Conservation (phyloP, 805 yeast species). For the Hanseniaspora lindneri region DNA sequence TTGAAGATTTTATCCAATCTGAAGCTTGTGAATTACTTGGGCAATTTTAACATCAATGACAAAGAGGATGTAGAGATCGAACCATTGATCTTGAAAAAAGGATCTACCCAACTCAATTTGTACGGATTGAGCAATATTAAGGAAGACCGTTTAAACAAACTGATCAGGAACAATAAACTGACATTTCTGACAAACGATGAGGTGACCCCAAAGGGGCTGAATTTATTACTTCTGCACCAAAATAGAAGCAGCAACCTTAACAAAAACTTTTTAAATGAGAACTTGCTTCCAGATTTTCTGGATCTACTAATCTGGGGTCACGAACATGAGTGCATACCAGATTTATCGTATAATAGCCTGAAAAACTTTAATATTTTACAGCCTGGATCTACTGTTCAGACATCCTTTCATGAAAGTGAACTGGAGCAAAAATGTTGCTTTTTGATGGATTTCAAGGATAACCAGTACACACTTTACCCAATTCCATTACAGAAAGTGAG, state of each 20-base stretch:
- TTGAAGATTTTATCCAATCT: slow-evolving; percentile 70
- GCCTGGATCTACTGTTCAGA: slow-evolving; percentile 90
- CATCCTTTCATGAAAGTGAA: slow-evolving; percentile 79
- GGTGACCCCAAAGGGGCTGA: slow-evolving; percentile 4
- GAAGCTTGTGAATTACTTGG: slow-evolving; percentile 83
- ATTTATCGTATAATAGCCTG: slow-evolving; percentile 41
- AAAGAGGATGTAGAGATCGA: slow-evolving; percentile 60
- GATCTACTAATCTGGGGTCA: slow-evolving; percentile 94
- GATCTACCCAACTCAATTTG: slow-evolving; percentile 65
- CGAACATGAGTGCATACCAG: slow-evolving; percentile 85
- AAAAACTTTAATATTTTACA: slow-evolving; percentile 69
- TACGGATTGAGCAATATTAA: slow-evolving; percentile 83
- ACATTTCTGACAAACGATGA: slow-evolving; percentile 11
- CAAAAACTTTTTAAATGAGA: slow-evolving; percentile 75
- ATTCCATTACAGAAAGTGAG: slow-evolving; percentile 47
- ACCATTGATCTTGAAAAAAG: slow-evolving; percentile 76
- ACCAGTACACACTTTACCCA: slow-evolving; percentile 43
- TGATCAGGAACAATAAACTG: slow-evolving; percentile 24
- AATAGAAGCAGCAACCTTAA: slow-evolving; percentile 74
- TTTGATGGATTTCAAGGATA: slow-evolving; percentile 48
- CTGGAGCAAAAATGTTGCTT: slow-evolving; percentile 63
- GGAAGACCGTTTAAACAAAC: slow-evolving; percentile 74
- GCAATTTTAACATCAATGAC: slow-evolving; percentile 48
- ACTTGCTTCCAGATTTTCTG: slow-evolving; percentile 65
- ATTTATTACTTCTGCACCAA: slow-evolving; percentile 48